Conservation (phyloP, 176 grass and related monocot genomes). For the Tillandsia fasciculata region DNA sequence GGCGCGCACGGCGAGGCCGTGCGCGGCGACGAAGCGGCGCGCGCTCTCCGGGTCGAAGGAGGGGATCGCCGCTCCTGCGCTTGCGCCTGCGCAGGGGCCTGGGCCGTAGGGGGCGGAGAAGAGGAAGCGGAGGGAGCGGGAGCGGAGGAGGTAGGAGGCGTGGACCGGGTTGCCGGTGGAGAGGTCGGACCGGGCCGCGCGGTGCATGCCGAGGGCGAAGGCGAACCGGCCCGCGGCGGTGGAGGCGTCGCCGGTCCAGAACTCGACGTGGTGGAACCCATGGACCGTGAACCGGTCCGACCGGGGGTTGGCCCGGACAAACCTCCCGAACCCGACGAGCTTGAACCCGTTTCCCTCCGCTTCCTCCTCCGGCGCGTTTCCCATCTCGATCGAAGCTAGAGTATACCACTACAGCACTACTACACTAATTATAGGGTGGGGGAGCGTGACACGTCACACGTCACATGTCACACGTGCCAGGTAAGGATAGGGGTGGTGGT, state of each 20-base stretch:
- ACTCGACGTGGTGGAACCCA: constrained; percentile 81
- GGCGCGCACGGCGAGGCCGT: constrained; percentile 73
- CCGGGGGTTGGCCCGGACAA: constrained; percentile 38
- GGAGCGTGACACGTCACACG: background rate
- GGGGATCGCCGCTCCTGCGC: constrained; percentile 26
- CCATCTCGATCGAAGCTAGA: background rate
- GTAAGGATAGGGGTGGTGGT: background rate
- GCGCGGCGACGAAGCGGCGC: constrained; percentile 37
- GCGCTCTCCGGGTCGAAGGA: constrained; percentile 50
- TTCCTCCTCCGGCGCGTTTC: background rate
- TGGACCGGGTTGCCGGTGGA: constrained; percentile 73
- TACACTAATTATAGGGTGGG: too few species aligned
- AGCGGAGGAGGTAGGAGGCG: constrained; percentile 77
- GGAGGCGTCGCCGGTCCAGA: constrained; percentile 70
- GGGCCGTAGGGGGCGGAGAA: constrained; percentile 66
- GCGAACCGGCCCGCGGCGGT: constrained; percentile 62
- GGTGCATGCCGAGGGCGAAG: constrained; percentile 62
- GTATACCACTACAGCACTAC: too few species aligned
- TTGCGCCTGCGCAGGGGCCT: constrained; percentile 19
- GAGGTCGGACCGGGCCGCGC: constrained; percentile 65
- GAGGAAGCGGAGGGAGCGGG: constrained; percentile 57
- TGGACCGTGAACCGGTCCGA: constrained; percentile 54
- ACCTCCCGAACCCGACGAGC: constrained; percentile 31
- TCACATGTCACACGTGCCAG: background rate
- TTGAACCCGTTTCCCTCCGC: constrained; percentile 14